Percentiles rank a stretch among this genome's conserved stretches.
Evolutionary conservation across 75 land plant species (phyloP).

Genomic region (Selaginella tamariscina): DNA sequence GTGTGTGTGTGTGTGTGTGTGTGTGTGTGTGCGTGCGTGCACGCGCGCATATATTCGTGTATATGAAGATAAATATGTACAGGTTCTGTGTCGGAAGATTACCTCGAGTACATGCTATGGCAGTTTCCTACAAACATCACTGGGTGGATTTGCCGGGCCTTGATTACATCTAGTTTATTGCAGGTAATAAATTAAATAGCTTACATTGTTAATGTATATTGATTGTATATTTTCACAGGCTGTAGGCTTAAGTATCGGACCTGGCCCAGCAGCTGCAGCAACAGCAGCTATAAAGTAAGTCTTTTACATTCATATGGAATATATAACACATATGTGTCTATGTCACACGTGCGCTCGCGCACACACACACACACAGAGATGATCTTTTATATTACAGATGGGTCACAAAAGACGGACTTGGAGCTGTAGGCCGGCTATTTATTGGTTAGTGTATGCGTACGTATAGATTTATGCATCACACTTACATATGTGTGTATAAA

Average conservation of each 20-base stretch:
- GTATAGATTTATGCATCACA: not conserved
- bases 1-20: not conserved
- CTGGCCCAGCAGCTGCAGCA: slow-evolving; percentile 70
- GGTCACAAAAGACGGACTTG: slow-evolving; percentile 98
- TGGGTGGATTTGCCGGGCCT: slow-evolving; percentile 89
- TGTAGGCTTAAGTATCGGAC: slow-evolving; percentile 66
- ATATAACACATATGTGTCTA: not conserved
- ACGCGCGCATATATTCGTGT: not conserved
- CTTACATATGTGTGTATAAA: not conserved
- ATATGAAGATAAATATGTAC: slow-evolving; percentile 11
- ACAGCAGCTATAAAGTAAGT: slow-evolving; percentile 82
- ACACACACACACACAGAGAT: too few species aligned
- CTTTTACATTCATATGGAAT: not conserved
- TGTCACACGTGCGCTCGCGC: too few species aligned
- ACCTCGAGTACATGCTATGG: slow-evolving; percentile 82
- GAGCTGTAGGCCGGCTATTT: slow-evolving; percentile 87
- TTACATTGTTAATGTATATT: not conserved
- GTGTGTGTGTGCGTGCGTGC: not conserved
- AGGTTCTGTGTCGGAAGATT: slow-evolving; percentile 93
- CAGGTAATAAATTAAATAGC: slow-evolving; percentile 34
- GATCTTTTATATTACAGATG: slow-evolving; percentile 43
- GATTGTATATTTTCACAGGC: slow-evolving; percentile 38
- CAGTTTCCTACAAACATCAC: slow-evolving; percentile 98
- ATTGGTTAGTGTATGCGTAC: slow-evolving; percentile 43
- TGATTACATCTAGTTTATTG: slow-evolving; percentile 93